Base-by-base conservation (phyloP, 2,329 filamentous ascomycete genomes). In the Ambrosiella xylebori region DNA sequence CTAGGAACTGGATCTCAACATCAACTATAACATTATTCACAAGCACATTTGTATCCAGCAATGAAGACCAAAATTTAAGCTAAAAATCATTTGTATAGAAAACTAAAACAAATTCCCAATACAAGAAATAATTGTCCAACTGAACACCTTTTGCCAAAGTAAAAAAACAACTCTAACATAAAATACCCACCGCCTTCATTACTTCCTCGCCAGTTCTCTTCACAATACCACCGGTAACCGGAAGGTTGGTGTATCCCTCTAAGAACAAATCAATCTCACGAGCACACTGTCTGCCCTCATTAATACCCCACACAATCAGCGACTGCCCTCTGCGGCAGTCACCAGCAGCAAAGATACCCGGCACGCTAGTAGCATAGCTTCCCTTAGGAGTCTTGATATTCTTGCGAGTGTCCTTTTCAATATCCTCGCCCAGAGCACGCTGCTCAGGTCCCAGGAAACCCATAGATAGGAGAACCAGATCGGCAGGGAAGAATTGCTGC, bases 251-350 rank as follows among this genome's bases (percentile, higher is more conserved):
- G 67, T 81, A 79, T 62, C 85, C 80, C 71, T 86, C 87, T 50
- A 97, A 84, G 76, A 81, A 95, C 56, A 88, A 71, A 70, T 97
- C 91, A 59, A 96, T 86, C 71, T 97, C 90, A 62, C 91, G 86
- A 66, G 91, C 91, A 65, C 86, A 85, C 74, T 93, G 87, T 65
- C 91, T 86, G 66, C 91, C 91, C 74, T 97, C 91, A 69, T 97
- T 97, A 76, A 97, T 97, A 69, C 90, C 91, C 88, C 90, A 97
- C 64, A 97, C 90, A 71, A 97, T 96, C 60, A 97, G 76, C 58
- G 88, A 95, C 74, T 97, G 91, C 59, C 91, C 91, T 67, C 91
- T 85, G 61, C 90, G 86, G 71, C 91, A 96, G 72, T 97, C 91
- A 72, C 91, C 91, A 61, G 91, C 91, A 61, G 91, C 89, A 70